Conservation (phyloP, 495 filamentous ascomycete species). For the Penicillium desertorum region DNA sequence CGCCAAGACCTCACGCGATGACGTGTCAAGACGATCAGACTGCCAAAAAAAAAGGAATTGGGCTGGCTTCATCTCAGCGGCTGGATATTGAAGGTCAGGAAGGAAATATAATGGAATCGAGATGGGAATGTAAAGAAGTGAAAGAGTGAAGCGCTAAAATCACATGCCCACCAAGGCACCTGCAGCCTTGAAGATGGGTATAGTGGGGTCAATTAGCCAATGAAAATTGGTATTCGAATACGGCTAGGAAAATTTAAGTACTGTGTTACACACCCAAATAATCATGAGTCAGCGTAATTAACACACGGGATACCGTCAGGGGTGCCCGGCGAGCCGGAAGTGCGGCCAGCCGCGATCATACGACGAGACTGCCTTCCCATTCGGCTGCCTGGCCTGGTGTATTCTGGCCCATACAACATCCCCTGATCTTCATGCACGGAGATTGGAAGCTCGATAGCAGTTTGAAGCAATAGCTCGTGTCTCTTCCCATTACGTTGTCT, state of each 20-base stretch:
- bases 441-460: slow-evolving; percentile 4
- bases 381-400: slow-evolving; percentile 1
- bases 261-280: background rate
- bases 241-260: background rate
- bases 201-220: slow-evolving; percentile 14
- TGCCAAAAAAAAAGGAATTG: background rate
- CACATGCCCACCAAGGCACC: slow-evolving; percentile 16
- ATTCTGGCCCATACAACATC: background rate
- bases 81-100: background rate
- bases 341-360: slow-evolving; percentile 45
- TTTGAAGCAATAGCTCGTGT: slow-evolving; percentile 8
- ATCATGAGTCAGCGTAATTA: slow-evolving; percentile 1
- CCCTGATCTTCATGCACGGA: slow-evolving; percentile 15
- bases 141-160: slow-evolving; percentile 6
- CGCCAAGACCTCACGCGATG: slow-evolving; percentile 11
- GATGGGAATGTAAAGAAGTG: background rate
- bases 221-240: slow-evolving; percentile 8
- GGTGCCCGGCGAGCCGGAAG: slow-evolving; percentile 36
- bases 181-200: background rate
- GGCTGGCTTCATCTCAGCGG: background rate
- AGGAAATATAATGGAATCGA: background rate
- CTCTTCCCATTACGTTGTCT: background rate
- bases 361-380: slow-evolving; percentile 25
- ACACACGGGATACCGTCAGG: slow-evolving; percentile 11
- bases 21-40: slow-evolving; percentile 9